Conservation (phyloP, 305 asterid species). For the Fraxinus floribunda region DNA sequence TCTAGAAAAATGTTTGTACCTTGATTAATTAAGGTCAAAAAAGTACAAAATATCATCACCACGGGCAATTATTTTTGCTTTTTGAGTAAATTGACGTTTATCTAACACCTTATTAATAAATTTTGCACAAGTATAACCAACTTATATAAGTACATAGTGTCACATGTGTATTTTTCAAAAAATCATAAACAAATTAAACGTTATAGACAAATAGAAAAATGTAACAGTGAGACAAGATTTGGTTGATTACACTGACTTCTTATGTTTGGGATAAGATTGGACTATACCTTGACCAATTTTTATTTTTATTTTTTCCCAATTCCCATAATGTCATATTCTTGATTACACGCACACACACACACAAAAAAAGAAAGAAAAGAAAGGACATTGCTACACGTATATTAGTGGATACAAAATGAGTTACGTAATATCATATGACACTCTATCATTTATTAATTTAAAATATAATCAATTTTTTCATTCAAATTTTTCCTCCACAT, state of each 20-base stretch:
- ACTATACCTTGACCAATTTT: not conserved
- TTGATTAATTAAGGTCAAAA: not conserved
- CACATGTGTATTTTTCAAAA: not conserved
- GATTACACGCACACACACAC: too few relatives aligned
- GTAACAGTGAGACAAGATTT: too few relatives aligned
- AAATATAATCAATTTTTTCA: too few relatives aligned
- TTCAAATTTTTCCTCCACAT: too few relatives aligned
- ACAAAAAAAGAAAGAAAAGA: too few relatives aligned
- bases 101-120: not conserved
- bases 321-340: not conserved
- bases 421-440: too few relatives aligned
- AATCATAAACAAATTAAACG: not conserved
- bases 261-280: not conserved
- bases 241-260: not conserved
- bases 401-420: too few relatives aligned
- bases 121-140: not conserved
- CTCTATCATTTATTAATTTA: too few relatives aligned
- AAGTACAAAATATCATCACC: not conserved
- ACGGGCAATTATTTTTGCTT: not conserved
- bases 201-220: not conserved
- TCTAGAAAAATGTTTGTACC: not conserved
- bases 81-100: not conserved
- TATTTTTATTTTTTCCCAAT: too few relatives aligned
- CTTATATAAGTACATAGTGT: not conserved
- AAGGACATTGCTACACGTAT: too few relatives aligned